phyloP scores from a whole-genome alignment of 108 stramenopile genomes.

The Nitzschia palea region DNA sequence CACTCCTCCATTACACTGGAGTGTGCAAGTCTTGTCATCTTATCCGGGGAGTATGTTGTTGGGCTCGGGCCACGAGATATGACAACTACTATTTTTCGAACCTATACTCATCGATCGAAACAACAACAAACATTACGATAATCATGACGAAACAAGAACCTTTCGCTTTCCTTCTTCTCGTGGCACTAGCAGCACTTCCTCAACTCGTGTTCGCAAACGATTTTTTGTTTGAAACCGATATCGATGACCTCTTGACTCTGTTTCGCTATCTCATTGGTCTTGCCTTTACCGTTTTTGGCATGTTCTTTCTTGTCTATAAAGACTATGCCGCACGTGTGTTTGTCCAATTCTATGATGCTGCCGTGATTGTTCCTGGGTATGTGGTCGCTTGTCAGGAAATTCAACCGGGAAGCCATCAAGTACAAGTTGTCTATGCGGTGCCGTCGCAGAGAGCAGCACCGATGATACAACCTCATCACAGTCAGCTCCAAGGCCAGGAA shows the following conservation, averaged over 20 bases:
- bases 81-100: no score
- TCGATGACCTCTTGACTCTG: neutral
- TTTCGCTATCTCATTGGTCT: neutral
- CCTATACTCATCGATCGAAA: no score
- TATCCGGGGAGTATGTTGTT: no score
- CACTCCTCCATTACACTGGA: no score
- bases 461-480: no score
- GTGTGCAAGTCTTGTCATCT: no score
- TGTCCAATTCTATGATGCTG: neutral
- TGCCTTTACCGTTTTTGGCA: neutral
- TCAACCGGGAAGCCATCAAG: neutral
- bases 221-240: neutral
- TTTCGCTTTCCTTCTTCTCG: no score
- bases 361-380: neutral
- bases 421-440: neutral
- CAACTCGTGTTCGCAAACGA: neutral
- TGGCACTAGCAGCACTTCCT: neutral
- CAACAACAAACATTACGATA: no score
- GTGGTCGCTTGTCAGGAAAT: neutral
- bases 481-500: neutral
- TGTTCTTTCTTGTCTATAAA: constrained; percentile 3
- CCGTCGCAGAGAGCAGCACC: neutral
- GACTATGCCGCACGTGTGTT: neutral
- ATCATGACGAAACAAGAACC: no score
- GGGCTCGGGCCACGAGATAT: no score